Evolutionary conservation across 2,329 filamentous ascomycete genomes (phyloP), one percentile per base, ranked within the genome.

Genomic region (Hysterium pulicare): DNA sequence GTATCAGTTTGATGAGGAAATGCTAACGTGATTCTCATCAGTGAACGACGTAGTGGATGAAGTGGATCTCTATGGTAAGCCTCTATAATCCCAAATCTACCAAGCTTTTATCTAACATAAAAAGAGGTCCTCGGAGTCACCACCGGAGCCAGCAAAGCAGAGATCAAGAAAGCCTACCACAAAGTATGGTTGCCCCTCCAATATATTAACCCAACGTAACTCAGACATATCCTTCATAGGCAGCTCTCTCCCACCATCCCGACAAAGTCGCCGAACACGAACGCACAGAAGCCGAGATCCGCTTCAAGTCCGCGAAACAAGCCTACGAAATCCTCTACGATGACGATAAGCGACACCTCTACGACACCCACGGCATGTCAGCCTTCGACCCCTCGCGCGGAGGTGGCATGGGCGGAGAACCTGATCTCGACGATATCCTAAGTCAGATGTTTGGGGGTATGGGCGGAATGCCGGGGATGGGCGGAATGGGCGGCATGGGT

Each of bases 321-420:
- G 93, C 93, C 56, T 98, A 98, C 75, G 93, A 98, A 66, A 97
- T 98, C 64, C 88, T 98, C 42, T 86, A 82, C 71, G 91, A 98
- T 76, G 91, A 97, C 50, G 83, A 97, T 48, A 96, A 95, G 69
- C 86, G 93, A 60, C 79, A 87, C 43, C 71, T 94, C 49, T 98
- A 98, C 74, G 93, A 98, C 63, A 83, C 82, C 49, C 88, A 95
- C 64, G 93, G 93, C 71, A 96, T 97, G 90, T 81, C 87, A 33
- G 93, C 91, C 45, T 97, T 98, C 64, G 90, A 96, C 64, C 81
- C 86, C 38, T 83, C 81, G 28, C 75, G 82, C 41, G 79, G 81
- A 44, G 83, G 84, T 40, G 76, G 75, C 31, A 74, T 75, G 61
- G 82, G 80, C 17, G 84, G 82, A 15, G 75, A 83, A 31, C 81